These are phyloP conservation scores for Cladosporium cucumerinum DNA, from an alignment of 2,329 filamentous ascomycete genomes.

Conservation along the genomic window DNA sequence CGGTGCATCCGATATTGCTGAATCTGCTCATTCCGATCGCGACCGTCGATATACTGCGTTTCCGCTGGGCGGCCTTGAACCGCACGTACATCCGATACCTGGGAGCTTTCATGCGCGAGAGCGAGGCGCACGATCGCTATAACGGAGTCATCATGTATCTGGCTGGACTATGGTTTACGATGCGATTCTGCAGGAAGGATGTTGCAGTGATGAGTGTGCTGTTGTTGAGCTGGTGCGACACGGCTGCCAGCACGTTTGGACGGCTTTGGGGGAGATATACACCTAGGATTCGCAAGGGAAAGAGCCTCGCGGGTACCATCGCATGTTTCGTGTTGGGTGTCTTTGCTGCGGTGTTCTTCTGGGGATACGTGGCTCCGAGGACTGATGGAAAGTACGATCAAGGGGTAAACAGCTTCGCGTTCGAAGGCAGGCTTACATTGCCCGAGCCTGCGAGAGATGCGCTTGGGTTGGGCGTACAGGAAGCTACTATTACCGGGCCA, in stretches of 20 bases:
- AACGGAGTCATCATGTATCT: constrained; percentile 98
- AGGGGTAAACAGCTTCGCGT: constrained; percentile 67
- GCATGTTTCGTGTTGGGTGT: constrained; percentile 82
- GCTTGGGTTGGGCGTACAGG: constrained; percentile 58
- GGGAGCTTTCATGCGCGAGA: constrained; percentile 94
- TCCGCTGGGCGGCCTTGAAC: constrained; percentile 78
- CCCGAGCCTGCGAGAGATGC: constrained; percentile 57
- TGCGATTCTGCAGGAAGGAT: constrained; percentile 89
- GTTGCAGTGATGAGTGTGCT: constrained; percentile 85
- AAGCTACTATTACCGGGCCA: constrained; percentile 64
- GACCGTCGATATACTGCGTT: constrained; percentile 75
- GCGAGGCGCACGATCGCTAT: constrained; percentile 79
- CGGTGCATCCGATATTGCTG: constrained; percentile 83
- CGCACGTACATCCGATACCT: constrained; percentile 78
- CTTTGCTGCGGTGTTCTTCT: constrained; percentile 80
- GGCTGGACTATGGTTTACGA: constrained; percentile 80
- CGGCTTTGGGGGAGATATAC: constrained; percentile 87
- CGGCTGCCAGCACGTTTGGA: constrained; percentile 91
- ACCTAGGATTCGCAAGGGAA: constrained; percentile 76
- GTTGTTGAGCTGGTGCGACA: constrained; percentile 96
- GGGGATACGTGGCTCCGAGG: constrained; percentile 74
- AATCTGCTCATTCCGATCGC: constrained; percentile 79
- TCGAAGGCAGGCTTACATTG: constrained; percentile 70
- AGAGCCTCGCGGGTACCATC: constrained; percentile 84
- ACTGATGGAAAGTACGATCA: constrained; percentile 34